These are phyloP conservation scores for Fusarium proliferatum DNA, from an alignment of 2,329 filamentous ascomycete species.

Conservation along the genomic window DNA sequence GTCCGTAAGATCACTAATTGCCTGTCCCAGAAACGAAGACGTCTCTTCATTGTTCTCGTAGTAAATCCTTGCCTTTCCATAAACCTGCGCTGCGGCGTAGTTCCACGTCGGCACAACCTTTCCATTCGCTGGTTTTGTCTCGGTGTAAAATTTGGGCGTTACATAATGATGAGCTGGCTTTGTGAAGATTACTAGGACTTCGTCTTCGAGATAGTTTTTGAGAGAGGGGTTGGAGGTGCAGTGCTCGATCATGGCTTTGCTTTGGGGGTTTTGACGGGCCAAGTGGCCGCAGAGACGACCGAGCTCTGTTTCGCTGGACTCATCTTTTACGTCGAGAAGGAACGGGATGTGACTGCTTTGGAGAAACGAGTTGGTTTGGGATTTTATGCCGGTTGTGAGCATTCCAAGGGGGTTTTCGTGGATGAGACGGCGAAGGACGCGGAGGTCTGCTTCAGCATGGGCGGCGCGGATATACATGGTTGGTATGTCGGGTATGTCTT, in stretches of 20 bases:
- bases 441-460: slow-evolving; percentile 63
- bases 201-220: slow-evolving; percentile 54
- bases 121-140: slow-evolving; percentile 71
- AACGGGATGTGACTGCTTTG: slow-evolving; percentile 72
- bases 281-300: slow-evolving; percentile 67
- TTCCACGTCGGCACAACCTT: slow-evolving; percentile 80
- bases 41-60: slow-evolving; percentile 61
- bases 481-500: fast-evolving
- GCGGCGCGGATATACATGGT: slow-evolving; percentile 34
- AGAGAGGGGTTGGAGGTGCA: not conserved
- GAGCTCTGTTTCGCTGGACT: slow-evolving; percentile 52
- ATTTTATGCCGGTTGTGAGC: slow-evolving; percentile 69
- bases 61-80: slow-evolving; percentile 66
- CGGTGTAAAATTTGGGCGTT: slow-evolving; percentile 74
- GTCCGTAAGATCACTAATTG: slow-evolving; percentile 63
- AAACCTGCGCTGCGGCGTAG: slow-evolving; percentile 73
- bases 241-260: slow-evolving; percentile 67
- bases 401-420: slow-evolving; percentile 69
- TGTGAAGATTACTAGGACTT: slow-evolving; percentile 74
- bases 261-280: slow-evolving; percentile 71
- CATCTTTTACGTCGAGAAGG: slow-evolving; percentile 61
- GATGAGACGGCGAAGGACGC: slow-evolving; percentile 65
- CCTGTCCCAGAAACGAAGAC: slow-evolving; percentile 55
- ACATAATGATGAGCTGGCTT: slow-evolving; percentile 70
- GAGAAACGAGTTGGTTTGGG: slow-evolving; percentile 58